Base-by-base conservation (phyloP, 352 stramenopile species). In the Albugo laibachii region DNA sequence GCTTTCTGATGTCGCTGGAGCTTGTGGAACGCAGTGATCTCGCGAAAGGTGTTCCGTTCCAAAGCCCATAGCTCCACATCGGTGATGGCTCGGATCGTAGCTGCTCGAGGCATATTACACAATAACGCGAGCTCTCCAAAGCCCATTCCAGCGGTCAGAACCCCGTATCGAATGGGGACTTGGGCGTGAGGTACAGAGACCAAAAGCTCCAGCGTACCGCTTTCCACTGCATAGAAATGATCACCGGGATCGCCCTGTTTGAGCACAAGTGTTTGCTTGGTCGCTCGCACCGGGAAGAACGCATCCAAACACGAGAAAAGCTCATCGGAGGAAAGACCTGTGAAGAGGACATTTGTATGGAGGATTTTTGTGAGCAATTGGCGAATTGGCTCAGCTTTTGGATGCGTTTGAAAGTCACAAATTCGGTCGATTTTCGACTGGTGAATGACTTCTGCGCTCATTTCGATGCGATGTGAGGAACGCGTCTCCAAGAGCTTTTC, bases 41-140 rank as follows among this genome's bases (percentile, higher is more conserved):
- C 70, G 37, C 74, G 63, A 47, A 83, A 86, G 0, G 63, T 69
- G 46, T 80, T 80, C 14, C 74, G 70, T 39, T 86, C 74, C 0
- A 86, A 60, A 0, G 66, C 69, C 74, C 74, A 86, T 11, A 83
- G 57, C 41, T 80, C 59, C 0, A 77, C 69, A 14, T 72, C 63
- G 0, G 65, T 69, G 18, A 75, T 58, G 0, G 76, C 63, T 0
- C 68, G 68, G 41, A 95, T 94, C 54, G 91, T 97, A 8, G 93
- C 95, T 2, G 94, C 92, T 45, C 94, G 72, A 10, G 94, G 94
- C 62, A 86, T 82, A 54, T 97, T 96, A 62, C 97, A 98, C 53
- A 98, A 70, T 40, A 99, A 62, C 4, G 94, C 93, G 1, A 98
- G 59, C 56, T 99, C 95, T 21, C 95, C 95, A 66, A 98, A 98